Evolutionary conservation across 495 filamentous ascomycete species (phyloP).

Genomic region (Aspergillus indologenus): DNA sequence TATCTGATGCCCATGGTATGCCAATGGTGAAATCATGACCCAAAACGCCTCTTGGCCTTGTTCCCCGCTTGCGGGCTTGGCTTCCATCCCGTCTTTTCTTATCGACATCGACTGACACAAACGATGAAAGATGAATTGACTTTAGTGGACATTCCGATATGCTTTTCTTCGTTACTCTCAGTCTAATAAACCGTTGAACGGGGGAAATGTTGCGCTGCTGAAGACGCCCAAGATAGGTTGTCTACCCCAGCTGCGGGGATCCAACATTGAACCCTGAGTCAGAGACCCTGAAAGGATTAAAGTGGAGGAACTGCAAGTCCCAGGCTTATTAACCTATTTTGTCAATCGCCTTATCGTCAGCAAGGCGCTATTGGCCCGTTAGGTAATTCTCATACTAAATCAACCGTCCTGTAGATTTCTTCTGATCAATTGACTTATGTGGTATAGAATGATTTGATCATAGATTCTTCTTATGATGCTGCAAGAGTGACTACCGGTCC

Average conservation of each 20-base stretch:
- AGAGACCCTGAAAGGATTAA: not conserved
- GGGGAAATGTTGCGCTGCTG: no score
- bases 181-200: no score
- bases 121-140: no score
- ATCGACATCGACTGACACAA: not conserved
- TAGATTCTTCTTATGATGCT: not conserved
- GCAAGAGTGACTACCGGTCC: constrained; percentile 13
- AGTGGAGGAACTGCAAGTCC: not conserved
- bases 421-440: not conserved
- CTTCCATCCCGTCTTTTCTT: not conserved
- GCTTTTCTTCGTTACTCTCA: no score
- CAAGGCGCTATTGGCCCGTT: not conserved
- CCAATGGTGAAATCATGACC: not conserved
- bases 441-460: not conserved
- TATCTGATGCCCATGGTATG: not conserved
- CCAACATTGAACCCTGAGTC: not conserved
- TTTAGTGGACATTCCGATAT: no score
- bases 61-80: not conserved
- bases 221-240: not conserved
- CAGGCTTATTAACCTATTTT: not conserved
- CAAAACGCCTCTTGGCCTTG: not conserved
- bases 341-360: not conserved
- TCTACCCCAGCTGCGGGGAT: not conserved
- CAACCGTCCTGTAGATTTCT: not conserved
- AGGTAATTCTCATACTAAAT: not conserved